These are phyloP conservation scores for Anethum foeniculum DNA, from an alignment of 140 eudicot species.

Conservation along the genomic window DNA sequence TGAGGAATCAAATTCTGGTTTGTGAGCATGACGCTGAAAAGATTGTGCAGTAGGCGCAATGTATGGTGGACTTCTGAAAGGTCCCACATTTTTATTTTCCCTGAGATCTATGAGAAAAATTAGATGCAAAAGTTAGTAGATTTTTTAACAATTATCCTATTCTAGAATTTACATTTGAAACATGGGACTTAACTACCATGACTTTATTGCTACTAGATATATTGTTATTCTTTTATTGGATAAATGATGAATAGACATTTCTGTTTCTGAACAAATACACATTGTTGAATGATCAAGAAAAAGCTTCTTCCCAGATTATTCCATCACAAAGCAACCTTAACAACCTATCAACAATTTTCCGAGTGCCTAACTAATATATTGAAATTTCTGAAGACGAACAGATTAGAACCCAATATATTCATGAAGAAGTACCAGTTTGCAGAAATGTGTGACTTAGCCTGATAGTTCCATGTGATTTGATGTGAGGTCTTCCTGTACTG, in stretches of 20 bases:
- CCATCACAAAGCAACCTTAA: neutral
- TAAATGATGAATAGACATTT: neutral
- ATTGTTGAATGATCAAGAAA: neutral
- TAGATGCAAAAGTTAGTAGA: neutral
- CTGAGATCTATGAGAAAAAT: conserved; percentile 32
- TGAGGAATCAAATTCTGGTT: conserved; percentile 26
- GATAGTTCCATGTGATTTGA: neutral
- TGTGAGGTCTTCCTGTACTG: conserved; percentile 1
- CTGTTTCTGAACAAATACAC: neutral
- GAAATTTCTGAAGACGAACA: neutral
- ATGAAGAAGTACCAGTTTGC: conserved; percentile 1
- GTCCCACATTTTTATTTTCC: conserved; percentile 14
- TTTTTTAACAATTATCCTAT: neutral
- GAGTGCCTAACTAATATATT: neutral
- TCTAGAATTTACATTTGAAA: neutral
- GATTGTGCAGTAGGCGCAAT: conserved; percentile 12
- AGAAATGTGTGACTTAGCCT: neutral
- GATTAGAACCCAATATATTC: neutral
- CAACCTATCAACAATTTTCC: neutral
- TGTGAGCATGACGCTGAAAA: conserved; percentile 24
- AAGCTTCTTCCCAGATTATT: neutral
- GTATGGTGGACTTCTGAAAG: conserved; percentile 18
- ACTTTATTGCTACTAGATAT: neutral
- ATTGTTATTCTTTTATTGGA: neutral
- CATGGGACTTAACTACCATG: conserved; percentile 7